Evolutionary conservation across 1,284 basidiomycete genomes (phyloP).

Genomic region (Ustilago trichophora): DNA sequence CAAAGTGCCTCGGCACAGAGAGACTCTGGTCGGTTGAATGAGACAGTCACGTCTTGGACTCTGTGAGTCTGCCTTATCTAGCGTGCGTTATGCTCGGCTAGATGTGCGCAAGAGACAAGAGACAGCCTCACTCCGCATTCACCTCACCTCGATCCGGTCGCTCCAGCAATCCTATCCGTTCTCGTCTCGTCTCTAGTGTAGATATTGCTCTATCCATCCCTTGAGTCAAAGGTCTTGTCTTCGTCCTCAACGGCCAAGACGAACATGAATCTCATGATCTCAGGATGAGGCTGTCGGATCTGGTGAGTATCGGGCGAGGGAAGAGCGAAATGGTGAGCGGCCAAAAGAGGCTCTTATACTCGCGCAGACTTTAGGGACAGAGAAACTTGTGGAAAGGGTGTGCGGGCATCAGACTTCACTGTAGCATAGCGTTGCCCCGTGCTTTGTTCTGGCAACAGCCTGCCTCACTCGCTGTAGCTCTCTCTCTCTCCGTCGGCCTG

Average conservation of each 20-base stretch:
- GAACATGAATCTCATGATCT: neutral
- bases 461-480: no score
- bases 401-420: no score
- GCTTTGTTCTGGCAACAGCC: constrained; percentile 3
- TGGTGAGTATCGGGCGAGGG: neutral
- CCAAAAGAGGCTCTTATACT: constrained; percentile 5
- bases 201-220: no score
- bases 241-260: no score
- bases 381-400: no score
- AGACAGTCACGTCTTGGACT: constrained; percentile 1
- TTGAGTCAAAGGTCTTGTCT: no score
- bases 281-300: neutral
- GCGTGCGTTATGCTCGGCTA: constrained; percentile 20
- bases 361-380: neutral
- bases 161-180: constrained; percentile 14
- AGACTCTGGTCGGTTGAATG: no score
- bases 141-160: constrained; percentile 12
- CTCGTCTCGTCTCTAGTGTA: no score
- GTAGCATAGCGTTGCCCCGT: constrained; percentile 17
- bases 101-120: neutral
- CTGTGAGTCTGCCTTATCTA: constrained; percentile 27
- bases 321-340: neutral
- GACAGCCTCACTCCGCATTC: neutral
- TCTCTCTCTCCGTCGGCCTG: neutral
- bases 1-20: constrained; percentile 15